Percentiles rank a stretch among this genome's conserved stretches.
phyloP scores from a whole-genome alignment of 345 rosid genomes.

The Rubroshorea leprosula region DNA sequence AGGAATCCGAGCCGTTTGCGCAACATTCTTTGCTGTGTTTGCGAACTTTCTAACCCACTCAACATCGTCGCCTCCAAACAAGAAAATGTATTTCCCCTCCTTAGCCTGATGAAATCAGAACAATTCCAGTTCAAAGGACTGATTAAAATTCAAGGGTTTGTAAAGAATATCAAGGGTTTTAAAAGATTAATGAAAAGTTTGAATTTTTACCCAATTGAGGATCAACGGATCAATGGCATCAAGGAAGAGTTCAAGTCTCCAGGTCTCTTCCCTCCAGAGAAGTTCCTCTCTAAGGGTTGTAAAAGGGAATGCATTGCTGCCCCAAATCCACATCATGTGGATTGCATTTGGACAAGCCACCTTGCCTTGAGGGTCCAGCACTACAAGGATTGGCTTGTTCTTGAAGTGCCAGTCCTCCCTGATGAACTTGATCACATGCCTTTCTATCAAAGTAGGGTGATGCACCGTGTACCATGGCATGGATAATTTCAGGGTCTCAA shows the following conservation, averaged over 20 bases:
- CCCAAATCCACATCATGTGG: slow-evolving; percentile 79
- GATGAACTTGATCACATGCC: slow-evolving; percentile 43
- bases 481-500: slow-evolving; percentile 20
- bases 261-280: slow-evolving; percentile 57
- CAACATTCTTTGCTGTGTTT: slow-evolving; percentile 19
- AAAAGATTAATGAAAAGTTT: no score
- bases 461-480: slow-evolving; percentile 63
- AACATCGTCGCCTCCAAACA: slow-evolving; percentile 55
- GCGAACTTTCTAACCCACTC: slow-evolving; percentile 54
- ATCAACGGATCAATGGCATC: slow-evolving; percentile 34
- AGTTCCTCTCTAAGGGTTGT: slow-evolving; percentile 41
- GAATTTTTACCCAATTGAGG: slow-evolving; percentile 33
- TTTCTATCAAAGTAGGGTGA: slow-evolving; percentile 45
- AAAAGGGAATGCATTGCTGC: slow-evolving; percentile 51
- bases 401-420: slow-evolving; percentile 57
- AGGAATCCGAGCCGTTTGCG: slow-evolving; percentile 24
- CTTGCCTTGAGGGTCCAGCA: slow-evolving; percentile 51
- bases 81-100: slow-evolving; percentile 36
- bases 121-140: no score
- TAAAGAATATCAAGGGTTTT: no score
- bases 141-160: no score
- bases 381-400: slow-evolving; percentile 49
- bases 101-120: slow-evolving; percentile 18
- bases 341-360: slow-evolving; percentile 44
- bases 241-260: slow-evolving; percentile 47